Evolutionary conservation across 1,284 basidiomycete species (phyloP).

Genomic region (Fomitopsis palustris): DNA sequence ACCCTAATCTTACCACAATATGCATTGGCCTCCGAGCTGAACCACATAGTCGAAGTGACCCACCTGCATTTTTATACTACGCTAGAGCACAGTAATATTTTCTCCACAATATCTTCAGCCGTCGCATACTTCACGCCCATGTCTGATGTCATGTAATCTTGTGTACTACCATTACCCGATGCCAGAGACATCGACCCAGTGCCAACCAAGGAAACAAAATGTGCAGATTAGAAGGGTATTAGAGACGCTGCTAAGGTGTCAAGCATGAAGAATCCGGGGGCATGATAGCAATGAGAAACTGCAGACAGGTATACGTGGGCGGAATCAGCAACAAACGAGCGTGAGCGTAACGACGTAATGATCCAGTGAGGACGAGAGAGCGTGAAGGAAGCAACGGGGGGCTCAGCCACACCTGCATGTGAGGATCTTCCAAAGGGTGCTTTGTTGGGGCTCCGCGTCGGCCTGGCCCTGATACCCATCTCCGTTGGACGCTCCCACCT

Average conservation of each 20-base stretch:
- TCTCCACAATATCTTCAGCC: no score
- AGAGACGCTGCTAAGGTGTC: background rate
- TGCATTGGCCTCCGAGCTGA: no score
- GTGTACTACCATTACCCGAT: slow-evolving; percentile 2
- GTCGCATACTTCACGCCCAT: background rate
- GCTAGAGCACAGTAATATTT: no score
- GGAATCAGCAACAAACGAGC: slow-evolving; percentile 10
- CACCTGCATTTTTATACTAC: no score
- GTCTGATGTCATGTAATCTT: background rate
- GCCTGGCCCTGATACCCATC: slow-evolving; percentile 58
- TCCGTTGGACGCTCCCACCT: slow-evolving; percentile 59
- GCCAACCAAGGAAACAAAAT: slow-evolving; percentile 2
- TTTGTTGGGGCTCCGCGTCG: slow-evolving; percentile 51
- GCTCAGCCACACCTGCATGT: slow-evolving; percentile 71
- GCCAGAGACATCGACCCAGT: slow-evolving; percentile 2
- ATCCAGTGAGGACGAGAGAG: slow-evolving; percentile 17
- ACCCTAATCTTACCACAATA: no score
- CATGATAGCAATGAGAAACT: slow-evolving; percentile 17
- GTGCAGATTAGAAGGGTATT: slow-evolving; percentile 7
- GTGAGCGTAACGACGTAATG: slow-evolving; percentile 6
- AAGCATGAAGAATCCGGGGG: background rate
- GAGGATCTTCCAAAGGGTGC: slow-evolving; percentile 60
- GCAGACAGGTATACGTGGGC: slow-evolving; percentile 14
- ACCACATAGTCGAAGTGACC: no score
- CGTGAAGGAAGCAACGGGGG: slow-evolving; percentile 10